phyloP scores from a whole-genome alignment of 2,329 filamentous ascomycete genomes.

The Monosporascus cannonballus region DNA sequence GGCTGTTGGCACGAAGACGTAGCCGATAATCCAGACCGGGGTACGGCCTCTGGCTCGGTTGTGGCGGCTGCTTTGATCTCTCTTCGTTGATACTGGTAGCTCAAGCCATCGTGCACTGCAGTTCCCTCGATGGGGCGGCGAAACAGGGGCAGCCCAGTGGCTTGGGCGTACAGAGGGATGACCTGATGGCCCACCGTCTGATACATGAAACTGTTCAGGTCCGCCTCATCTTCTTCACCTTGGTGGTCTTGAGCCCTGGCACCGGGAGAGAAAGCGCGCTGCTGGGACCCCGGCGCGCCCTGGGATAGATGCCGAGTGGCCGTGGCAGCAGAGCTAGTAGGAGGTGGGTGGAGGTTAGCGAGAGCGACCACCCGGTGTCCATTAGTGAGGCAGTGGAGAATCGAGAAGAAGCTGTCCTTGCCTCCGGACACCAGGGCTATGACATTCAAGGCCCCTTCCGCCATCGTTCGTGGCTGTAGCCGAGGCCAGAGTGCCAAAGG shows the following conservation, averaged over 20 bases:
- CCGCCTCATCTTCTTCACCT: constrained; percentile 41
- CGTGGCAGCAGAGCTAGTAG: constrained; percentile 2
- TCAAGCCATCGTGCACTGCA: constrained; percentile 63
- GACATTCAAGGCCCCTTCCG: constrained; percentile 56
- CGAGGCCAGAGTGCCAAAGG: no score
- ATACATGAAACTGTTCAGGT: constrained; percentile 99
- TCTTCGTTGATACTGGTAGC: constrained; percentile 49
- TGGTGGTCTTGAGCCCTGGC: constrained; percentile 15
- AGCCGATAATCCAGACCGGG: no score
- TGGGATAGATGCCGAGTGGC: constrained; percentile 7
- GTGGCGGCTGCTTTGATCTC: background rate
- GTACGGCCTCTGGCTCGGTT: no score
- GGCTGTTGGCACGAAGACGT: background rate
- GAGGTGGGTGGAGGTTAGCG: constrained; percentile 69
- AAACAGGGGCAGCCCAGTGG: constrained; percentile 78
- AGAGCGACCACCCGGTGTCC: constrained; percentile 82
- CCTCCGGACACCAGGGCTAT: constrained; percentile 92
- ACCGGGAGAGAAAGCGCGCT: constrained; percentile 5
- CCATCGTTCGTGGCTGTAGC: constrained; percentile 25
- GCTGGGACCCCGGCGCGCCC: constrained; percentile 3
- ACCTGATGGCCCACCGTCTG: constrained; percentile 90
- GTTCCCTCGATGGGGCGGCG: constrained; percentile 68
- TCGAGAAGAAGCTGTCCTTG: constrained; percentile 93
- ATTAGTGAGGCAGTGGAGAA: constrained; percentile 82
- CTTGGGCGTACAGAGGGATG: constrained; percentile 76